phyloP scores from a whole-genome alignment of 2,329 filamentous ascomycete species.

The Phialophora macrospora region DNA sequence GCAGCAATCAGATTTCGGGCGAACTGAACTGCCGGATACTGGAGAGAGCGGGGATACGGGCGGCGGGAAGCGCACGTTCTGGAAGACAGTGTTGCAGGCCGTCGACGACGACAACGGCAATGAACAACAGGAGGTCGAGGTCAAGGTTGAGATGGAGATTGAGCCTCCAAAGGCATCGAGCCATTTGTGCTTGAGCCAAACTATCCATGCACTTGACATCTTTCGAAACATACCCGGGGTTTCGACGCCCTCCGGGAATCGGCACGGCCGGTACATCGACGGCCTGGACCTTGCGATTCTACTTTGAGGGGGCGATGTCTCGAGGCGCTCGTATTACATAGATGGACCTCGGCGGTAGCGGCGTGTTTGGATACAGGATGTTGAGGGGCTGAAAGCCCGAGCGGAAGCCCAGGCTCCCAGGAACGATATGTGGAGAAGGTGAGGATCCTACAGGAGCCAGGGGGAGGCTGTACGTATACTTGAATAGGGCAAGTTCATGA shows the following conservation, averaged over 20 bases:
- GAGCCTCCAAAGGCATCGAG: not conserved
- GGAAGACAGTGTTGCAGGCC: not conserved
- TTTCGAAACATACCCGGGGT: not conserved
- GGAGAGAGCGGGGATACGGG: not conserved
- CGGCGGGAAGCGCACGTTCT: not conserved
- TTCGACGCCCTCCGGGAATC: not conserved
- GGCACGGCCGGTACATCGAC: not conserved
- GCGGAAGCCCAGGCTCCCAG: not conserved
- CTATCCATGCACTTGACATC: not conserved
- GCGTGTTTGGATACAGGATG: no score
- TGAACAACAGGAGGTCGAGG: not conserved
- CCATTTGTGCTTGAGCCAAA: not conserved
- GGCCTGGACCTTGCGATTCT: not conserved
- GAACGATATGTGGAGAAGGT: not conserved
- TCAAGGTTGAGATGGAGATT: not conserved
- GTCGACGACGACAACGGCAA: not conserved
- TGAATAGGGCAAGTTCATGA: not conserved
- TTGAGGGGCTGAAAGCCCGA: not conserved
- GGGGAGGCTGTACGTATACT: not conserved
- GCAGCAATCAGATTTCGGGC: not conserved
- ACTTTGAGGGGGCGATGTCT: not conserved
- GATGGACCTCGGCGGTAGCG: no score
- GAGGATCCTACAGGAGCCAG: not conserved
- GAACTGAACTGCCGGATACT: not conserved
- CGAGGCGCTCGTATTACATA: no score